Evolutionary conservation across 805 yeast genomes (phyloP).

Genomic region (Zygoascus ofunaensis): DNA sequence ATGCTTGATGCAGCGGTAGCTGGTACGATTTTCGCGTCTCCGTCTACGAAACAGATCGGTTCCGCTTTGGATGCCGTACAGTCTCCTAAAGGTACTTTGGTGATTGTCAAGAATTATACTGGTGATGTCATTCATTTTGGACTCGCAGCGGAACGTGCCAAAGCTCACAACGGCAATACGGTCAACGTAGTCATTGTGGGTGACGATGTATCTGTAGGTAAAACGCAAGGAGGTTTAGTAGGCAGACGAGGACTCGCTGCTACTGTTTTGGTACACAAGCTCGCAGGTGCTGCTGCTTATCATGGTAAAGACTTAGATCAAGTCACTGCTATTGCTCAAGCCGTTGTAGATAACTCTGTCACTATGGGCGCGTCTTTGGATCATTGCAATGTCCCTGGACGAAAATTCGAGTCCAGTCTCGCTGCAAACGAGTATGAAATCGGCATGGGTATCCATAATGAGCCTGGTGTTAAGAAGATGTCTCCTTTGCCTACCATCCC

Average conservation of each 20-base stretch:
- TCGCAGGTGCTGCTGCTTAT: constrained; percentile 61
- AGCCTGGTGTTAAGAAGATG: constrained; percentile 67
- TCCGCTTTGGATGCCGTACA: constrained; percentile 57
- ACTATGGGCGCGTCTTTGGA: constrained; percentile 87
- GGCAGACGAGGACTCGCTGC: constrained; percentile 95
- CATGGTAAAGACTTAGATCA: constrained; percentile 39
- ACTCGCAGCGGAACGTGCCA: constrained; percentile 80
- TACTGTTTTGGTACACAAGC: constrained; percentile 76
- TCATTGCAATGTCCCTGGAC: constrained; percentile 85
- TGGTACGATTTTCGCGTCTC: constrained; percentile 90
- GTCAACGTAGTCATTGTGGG: constrained; percentile 71
- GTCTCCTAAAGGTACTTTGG: constrained; percentile 53
- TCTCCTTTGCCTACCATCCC: constrained; percentile 64
- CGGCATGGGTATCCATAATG: constrained; percentile 95
- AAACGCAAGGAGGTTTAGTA: constrained; percentile 78
- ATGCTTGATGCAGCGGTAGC: constrained; percentile 79
- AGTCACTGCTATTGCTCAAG: constrained; percentile 49
- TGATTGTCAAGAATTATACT: constrained; percentile 85
- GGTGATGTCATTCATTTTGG: constrained; percentile 94
- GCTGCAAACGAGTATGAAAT: constrained; percentile 64
- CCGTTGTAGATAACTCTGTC: constrained; percentile 56
- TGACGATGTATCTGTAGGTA: constrained; percentile 94
- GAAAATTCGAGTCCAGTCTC: constrained; percentile 46
- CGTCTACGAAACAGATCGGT: constrained; percentile 80
- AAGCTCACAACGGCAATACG: constrained; percentile 60